Base-by-base conservation (phyloP, 768 basidiomycete genomes). In the Hysterangium stoloniferum region DNA sequence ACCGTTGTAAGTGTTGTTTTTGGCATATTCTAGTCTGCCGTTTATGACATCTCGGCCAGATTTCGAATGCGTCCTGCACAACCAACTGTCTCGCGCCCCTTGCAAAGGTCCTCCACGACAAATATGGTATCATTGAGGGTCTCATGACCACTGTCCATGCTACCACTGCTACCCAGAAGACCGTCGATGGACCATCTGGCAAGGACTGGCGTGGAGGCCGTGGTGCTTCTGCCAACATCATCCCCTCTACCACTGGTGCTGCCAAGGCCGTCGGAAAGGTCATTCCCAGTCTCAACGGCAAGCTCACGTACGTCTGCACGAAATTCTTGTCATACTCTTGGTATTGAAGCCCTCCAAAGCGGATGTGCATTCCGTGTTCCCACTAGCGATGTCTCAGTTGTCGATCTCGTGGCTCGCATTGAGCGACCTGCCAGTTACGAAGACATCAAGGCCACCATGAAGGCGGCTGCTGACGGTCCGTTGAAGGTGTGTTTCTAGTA, bases 41-140 rank as follows among this genome's bases (percentile, higher is more conserved):
- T 50, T 43, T 27, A 20, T 46, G 43, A 54, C 22, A 47, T 48
- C 9, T 31, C 48, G 50, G 42, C 37, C 59, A 84, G 81, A 89
- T 98, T 70, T 99, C 95, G 60, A 98, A 99, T 71, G 95, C 95
- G 27, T 97, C 94, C 19, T 98, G 95, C 82, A 98, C 95, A 40
- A 99, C 95, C 69, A 99, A 99, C 84, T 99, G 95, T 72, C 80
- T 99, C 53, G 95, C 95, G n/a, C 92, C 95, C 56, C 81, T 99
- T 55, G 95, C 94, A 68, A 99, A 99, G 78, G 85, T 97, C 68
- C 77, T 99, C 75, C 61, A 99, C 71, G 96, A 98, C 81, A 92
- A 90, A 56, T 97, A 89, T 63, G 89, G 86, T 61, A 94, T 99
- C 62, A 77, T 87, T 54, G 95, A 99, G 74, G 95, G 87, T 64